Conservation (phyloP, 2,329 filamentous ascomycete genomes). For the Calonectria pseudoturangicola region DNA sequence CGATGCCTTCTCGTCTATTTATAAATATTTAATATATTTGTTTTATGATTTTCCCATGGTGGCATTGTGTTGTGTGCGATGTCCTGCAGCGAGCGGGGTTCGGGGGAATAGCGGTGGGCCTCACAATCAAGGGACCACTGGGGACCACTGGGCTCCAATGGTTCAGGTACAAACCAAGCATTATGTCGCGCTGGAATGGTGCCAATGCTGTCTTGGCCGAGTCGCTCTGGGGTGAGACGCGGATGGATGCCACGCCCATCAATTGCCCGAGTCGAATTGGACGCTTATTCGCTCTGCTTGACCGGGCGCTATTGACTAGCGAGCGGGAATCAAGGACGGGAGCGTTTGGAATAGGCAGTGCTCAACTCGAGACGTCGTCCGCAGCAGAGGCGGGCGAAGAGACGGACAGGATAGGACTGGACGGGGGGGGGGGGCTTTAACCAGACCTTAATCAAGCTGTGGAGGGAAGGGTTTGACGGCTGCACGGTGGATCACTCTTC, state of each 20-base stretch:
- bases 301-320: background rate
- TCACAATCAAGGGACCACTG: background rate
- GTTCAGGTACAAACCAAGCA: background rate
- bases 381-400: background rate
- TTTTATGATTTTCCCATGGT: no score
- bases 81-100: conserved; percentile 1
- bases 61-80: no score
- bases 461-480: background rate
- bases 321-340: conserved; percentile 4
- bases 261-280: conserved; percentile 6
- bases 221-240: background rate
- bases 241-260: background rate
- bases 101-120: conserved; percentile 12
- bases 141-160: background rate
- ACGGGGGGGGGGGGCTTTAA: no score
- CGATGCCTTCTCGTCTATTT: no score
- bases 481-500: conserved; percentile 23
- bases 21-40: no score
- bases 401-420: background rate
- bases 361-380: conserved; percentile 13
- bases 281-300: background rate
- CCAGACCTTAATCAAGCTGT: background rate
- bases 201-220: background rate
- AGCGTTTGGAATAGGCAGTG: background rate
- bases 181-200: conserved; percentile 2